Evolutionary conservation across 179 eudicot genomes (phyloP).

Genomic region (Silene coronaria): DNA sequence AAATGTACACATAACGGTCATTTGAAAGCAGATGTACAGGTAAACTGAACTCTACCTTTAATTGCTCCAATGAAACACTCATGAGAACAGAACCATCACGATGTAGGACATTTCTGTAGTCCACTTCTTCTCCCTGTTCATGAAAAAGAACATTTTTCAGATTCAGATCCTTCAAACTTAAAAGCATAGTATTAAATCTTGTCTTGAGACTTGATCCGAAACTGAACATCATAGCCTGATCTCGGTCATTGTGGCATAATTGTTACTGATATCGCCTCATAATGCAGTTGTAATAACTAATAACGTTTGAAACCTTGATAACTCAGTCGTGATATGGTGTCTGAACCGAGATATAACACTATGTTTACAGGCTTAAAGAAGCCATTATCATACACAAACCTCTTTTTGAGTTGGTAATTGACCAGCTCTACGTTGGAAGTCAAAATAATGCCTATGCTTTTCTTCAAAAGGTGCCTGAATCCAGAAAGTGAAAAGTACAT

Average conservation of each 20-base stretch:
- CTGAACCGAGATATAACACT: no score
- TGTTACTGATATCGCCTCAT: no score
- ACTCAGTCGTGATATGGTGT: no score
- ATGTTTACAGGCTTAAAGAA: no score
- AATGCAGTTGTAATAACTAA: no score
- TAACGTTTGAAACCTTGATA: no score
- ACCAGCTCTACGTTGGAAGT: conserved; percentile 90
- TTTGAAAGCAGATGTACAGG: not conserved
- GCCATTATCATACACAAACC: conserved; percentile 35
- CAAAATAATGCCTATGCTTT: conserved; percentile 86
- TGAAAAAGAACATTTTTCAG: not conserved
- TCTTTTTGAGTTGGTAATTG: conserved; percentile 81
- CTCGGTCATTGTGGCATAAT: no score
- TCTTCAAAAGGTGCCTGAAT: conserved; percentile 87
- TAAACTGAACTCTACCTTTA: conserved; percentile 48
- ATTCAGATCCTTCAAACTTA: not conserved
- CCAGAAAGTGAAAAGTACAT: conserved; percentile 1
- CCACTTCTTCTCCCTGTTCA: conserved; percentile 87
- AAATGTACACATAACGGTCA: not conserved
- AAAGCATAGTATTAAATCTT: not conserved
- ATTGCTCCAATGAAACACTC: conserved; percentile 72
- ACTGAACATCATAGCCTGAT: no score
- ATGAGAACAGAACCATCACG: conserved; percentile 99
- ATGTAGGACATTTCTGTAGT: conserved; percentile 86
- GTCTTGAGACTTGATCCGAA: not conserved